Conservation (phyloP, 345 rosid species). For the Reutealis trisperma region DNA sequence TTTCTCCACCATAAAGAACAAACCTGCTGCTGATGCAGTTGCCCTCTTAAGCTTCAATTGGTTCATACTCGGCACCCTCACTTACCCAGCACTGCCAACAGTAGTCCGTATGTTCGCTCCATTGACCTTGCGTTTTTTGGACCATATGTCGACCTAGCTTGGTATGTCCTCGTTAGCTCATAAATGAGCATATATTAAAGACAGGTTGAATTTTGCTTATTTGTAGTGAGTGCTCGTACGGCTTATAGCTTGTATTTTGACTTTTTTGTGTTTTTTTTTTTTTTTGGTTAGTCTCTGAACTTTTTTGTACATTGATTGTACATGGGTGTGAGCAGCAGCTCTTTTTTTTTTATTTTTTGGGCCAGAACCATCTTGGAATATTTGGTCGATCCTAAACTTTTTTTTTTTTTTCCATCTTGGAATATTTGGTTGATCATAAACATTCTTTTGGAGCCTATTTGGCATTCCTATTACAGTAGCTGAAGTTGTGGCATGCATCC, state of each 20-base stretch:
- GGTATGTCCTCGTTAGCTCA: conserved; percentile 20
- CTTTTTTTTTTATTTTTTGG: no score
- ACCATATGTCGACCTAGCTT: conserved; percentile 29
- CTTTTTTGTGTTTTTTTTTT: no score
- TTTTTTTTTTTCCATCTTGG: no score
- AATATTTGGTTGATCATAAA: no score
- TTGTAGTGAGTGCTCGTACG: neutral
- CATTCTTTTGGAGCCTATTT: no score
- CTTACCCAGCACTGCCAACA: conserved; percentile 66
- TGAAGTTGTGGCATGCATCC: no score
- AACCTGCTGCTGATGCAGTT: conserved; percentile 73
- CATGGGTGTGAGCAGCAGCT: no score
- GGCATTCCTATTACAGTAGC: no score
- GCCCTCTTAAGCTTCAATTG: conserved; percentile 82
- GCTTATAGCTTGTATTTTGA: neutral
- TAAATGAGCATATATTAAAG: neutral
- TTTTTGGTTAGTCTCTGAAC: no score
- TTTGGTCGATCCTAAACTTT: no score
- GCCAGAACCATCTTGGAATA: no score
- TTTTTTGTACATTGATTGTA: no score
- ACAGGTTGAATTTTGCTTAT: neutral
- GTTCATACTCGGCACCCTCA: conserved; percentile 76
- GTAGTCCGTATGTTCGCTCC: conserved; percentile 44
- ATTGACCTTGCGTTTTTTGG: conserved; percentile 9
- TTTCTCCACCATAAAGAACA: conserved; percentile 63